phyloP scores from a whole-genome alignment of 805 yeast genomes.

The Pichia manshurica region DNA sequence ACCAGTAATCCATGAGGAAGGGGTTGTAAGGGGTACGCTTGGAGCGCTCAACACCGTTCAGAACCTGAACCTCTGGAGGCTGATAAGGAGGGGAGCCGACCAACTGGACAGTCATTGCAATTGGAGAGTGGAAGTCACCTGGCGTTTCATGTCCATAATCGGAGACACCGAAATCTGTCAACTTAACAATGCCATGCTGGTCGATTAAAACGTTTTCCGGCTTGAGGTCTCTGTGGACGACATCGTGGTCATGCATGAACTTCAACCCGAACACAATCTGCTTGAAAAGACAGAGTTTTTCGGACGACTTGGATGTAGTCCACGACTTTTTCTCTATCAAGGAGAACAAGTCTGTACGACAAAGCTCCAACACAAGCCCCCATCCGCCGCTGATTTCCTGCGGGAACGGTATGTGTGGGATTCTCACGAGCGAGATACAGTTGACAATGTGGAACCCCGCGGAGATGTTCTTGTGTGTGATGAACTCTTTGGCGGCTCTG shows the following conservation, averaged over 20 bases:
- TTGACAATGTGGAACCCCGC: slow-evolving; percentile 59
- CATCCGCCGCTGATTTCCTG: slow-evolving; percentile 57
- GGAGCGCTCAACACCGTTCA: slow-evolving; percentile 34
- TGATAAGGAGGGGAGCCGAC: slow-evolving; percentile 85
- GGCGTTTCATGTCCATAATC: slow-evolving; percentile 59
- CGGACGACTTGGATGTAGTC: slow-evolving; percentile 44
- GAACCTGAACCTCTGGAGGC: slow-evolving; percentile 70
- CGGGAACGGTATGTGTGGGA: slow-evolving; percentile 57
- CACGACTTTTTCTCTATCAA: slow-evolving; percentile 57
- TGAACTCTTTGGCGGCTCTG: slow-evolving; percentile 64
- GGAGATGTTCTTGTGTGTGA: slow-evolving; percentile 53
- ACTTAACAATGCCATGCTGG: slow-evolving; percentile 49
- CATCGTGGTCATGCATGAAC: slow-evolving; percentile 66
- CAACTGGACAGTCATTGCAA: slow-evolving; percentile 40
- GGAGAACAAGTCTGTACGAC: slow-evolving; percentile 55
- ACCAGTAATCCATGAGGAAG: slow-evolving; percentile 70
- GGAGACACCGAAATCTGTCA: slow-evolving; percentile 93
- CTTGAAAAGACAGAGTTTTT: slow-evolving; percentile 66
- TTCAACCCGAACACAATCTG: slow-evolving; percentile 62
- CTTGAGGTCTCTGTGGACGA: slow-evolving; percentile 90
- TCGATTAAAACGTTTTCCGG: slow-evolving; percentile 86
- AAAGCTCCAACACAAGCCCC: slow-evolving; percentile 71
- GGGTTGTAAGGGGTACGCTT: slow-evolving; percentile 60
- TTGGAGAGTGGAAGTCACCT: slow-evolving; percentile 43
- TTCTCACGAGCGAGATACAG: slow-evolving; percentile 50